These are phyloP conservation scores for Beauveria asiatica DNA, from an alignment of 2,329 filamentous ascomycete genomes.

Conservation along the genomic window DNA sequence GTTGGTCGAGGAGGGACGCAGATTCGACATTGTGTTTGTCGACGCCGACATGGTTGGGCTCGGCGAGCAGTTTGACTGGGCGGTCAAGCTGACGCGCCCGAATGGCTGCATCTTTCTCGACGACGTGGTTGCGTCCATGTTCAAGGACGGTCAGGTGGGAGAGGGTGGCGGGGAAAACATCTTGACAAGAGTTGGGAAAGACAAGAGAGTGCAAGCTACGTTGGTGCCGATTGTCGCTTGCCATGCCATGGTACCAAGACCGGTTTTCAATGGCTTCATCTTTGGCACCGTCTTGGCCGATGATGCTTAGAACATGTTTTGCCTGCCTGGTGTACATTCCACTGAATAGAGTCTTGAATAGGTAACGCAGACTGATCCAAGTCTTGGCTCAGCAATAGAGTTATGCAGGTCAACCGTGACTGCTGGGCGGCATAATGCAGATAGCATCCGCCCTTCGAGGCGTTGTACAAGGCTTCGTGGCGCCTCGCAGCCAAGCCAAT, in stretches of 20 bases:
- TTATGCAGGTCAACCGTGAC: not conserved
- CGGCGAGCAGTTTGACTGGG: slow-evolving; percentile 36
- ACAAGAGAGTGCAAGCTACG: slow-evolving; percentile 19
- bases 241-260: slow-evolving; percentile 13
- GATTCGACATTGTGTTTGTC: slow-evolving; percentile 42
- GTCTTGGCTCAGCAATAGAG: not conserved
- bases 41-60: slow-evolving; percentile 42
- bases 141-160: slow-evolving; percentile 29
- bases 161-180: slow-evolving; percentile 13
- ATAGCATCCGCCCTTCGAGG: not conserved
- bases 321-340: not conserved
- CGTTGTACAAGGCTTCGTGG: not conserved
- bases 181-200: slow-evolving; percentile 17
- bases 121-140: slow-evolving; percentile 34
- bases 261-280: slow-evolving; percentile 9
- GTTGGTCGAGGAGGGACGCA: slow-evolving; percentile 30
- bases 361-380: not conserved
- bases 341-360: not conserved
- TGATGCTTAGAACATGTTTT: too few species aligned
- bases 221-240: slow-evolving; percentile 14
- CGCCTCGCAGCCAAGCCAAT: not conserved
- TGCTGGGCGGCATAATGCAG: not conserved
- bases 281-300: not conserved
- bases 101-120: slow-evolving; percentile 37
- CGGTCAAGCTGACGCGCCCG: slow-evolving; percentile 28